Evolutionary conservation across 2,329 filamentous ascomycete genomes (phyloP).

Genomic region (Venturia effusa): DNA sequence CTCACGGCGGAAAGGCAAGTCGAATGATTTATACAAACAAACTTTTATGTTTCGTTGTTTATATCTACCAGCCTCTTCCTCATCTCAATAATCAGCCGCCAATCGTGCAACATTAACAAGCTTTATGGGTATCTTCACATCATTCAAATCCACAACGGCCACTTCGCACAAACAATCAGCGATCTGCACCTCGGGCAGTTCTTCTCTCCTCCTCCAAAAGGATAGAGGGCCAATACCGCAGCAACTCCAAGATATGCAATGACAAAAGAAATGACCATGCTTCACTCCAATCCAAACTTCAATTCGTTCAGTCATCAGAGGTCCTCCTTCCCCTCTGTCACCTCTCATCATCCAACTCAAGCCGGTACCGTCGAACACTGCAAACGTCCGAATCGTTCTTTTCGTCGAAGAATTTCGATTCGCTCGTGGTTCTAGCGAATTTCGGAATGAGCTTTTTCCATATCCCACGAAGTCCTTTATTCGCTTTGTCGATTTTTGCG

Average conservation of each 20-base stretch:
- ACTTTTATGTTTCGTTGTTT: neutral
- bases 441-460: slow-evolving; percentile 22
- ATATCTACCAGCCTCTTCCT: neutral
- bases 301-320: neutral
- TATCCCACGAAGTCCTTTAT: slow-evolving; percentile 25
- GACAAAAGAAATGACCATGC: neutral
- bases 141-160: slow-evolving; percentile 5
- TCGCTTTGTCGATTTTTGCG: slow-evolving; percentile 26
- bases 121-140: slow-evolving; percentile 12
- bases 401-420: slow-evolving; percentile 23
- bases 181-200: no score
- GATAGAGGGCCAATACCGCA: neutral
- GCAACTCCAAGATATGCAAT: neutral
- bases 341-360: slow-evolving; percentile 20
- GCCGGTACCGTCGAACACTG: slow-evolving; percentile 26
- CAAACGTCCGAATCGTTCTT: slow-evolving; percentile 18
- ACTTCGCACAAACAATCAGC: neutral
- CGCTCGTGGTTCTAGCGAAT: slow-evolving; percentile 13
- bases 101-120: slow-evolving; percentile 8
- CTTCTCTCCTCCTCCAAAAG: neutral
- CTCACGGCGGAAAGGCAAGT: no score
- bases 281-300: neutral
- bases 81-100: slow-evolving; percentile 4
- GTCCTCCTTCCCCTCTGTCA: neutral
- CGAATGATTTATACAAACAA: neutral